These are phyloP conservation scores for Phytophthora constricta DNA, from an alignment of 352 stramenopile genomes.

Conservation along the genomic window DNA sequence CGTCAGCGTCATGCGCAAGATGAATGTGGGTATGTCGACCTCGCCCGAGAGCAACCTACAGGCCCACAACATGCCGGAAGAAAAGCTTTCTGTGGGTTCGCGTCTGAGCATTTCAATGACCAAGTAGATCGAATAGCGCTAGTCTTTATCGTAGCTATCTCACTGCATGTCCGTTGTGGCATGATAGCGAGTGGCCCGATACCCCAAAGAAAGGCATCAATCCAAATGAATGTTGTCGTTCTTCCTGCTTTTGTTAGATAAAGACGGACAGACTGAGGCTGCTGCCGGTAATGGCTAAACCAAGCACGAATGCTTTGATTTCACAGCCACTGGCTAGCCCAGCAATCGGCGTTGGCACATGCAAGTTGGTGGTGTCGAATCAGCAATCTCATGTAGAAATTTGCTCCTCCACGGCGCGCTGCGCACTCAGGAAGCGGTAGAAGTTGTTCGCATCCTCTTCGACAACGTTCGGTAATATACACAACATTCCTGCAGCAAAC, in stretches of 20 bases:
- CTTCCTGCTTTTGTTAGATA: too few relatives aligned
- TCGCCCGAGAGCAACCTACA: neutral
- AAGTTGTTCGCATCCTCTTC: constrained; percentile 45
- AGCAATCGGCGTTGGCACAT: neutral
- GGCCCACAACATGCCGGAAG: neutral
- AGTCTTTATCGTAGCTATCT: neutral
- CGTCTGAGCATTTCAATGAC: neutral
- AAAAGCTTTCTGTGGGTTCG: neutral
- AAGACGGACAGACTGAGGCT: too few relatives aligned
- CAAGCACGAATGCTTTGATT: too few relatives aligned
- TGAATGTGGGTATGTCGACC: constrained; percentile 41
- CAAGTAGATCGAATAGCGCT: neutral
- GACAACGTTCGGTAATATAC: constrained; percentile 17
- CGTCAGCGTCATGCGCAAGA: constrained; percentile 49
- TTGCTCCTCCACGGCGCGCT: constrained; percentile 48
- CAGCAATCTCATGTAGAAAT: constrained; percentile 62
- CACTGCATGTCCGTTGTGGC: neutral
- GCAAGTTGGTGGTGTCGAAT: constrained; percentile 33
- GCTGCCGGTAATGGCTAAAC: too few relatives aligned
- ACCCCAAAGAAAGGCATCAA: too few relatives aligned
- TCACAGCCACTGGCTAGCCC: too few relatives aligned
- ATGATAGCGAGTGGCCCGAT: neutral
- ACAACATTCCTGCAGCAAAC: constrained; percentile 1
- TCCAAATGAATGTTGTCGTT: too few relatives aligned
- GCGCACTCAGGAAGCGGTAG: constrained; percentile 47